Evolutionary conservation across 371 early-diverging fungal species (phyloP), one percentile per base, ranked within the genome.

Genomic region (Mortierella sp.): DNA sequence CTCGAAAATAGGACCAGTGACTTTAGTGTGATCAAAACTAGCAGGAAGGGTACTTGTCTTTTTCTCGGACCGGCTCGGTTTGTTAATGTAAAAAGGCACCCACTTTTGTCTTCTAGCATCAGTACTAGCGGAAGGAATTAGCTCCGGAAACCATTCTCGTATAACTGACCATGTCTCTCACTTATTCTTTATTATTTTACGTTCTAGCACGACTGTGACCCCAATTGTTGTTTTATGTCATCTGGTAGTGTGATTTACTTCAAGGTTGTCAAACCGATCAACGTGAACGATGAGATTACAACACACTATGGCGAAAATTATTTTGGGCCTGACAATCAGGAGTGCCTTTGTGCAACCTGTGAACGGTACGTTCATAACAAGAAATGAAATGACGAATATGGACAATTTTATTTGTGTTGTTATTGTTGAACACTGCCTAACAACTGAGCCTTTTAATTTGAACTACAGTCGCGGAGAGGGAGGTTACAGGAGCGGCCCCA

Each of bases 61-160:
- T 94, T 97, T 63, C 84, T 96, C n/a, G 98, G 98, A 7, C 98
- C 98, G 29, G 98, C 95, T 2, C 88, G 98, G 9, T 97, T 98
- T 81, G 94, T 95, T 21, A 97, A 98, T 72, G 86, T 86, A 84
- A 68, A 82, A 55, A 11, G 16, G 37, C 15, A 30, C 37, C 1
- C 19, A 58, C 59, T 44, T 29, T n/a, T 29, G 18, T 19, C 23
- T 23, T 19, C 43, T 47, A 26, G n/a, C n/a, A n/a, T n/a, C n/a
- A n/a, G n/a, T n/a, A n/a, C n/a, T n/a, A n/a, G n/a, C n/a, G n/a
- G n/a, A n/a, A n/a, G n/a, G n/a, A n/a, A n/a, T n/a, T n/a, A n/a
- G n/a, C n/a, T n/a, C n/a, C n/a, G n/a, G 19, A 19, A 12, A 14
- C 9, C 19, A 56, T 56, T n/a, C n/a, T n/a, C n/a, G n/a, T n/a